Base-by-base conservation (phyloP, 345 rosid species). In the Alliaria petiolata region DNA sequence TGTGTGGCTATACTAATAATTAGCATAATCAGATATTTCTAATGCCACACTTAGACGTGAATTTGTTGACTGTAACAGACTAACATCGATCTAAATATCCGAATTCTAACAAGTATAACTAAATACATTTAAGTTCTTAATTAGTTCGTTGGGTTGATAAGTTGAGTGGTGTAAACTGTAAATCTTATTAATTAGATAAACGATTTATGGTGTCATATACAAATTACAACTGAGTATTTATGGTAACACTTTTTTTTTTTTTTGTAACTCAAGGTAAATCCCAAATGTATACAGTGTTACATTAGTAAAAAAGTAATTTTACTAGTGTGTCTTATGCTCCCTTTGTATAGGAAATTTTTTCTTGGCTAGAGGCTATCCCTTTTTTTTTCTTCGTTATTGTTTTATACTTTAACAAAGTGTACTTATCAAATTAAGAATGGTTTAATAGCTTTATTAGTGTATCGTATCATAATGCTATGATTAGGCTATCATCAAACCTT, bases 401-500 rank as follows among this genome's bases (percentile, higher is more conserved):
- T 65, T 30, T 49, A 40, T 58, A 31, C 45, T 74, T 58, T 57
- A 40, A 15, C 44, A 74, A 67, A 39, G 61, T 58, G 52, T 66
- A 59, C 46, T 63, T 57, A 66, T 40, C 58, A 59, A 74, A 66
- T 20, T 59, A 66, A 42, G 7, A 25, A 67, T 28, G 19, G 13
- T 38, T 75, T 62, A 67, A 36, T 25, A 13, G 15, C 60, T 67
- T 67, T 75, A 52, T 34, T 51, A 44, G 47, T 34, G 69, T 43
- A 34, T 42, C 78, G 42, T 75, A 75, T 67, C 69, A 58, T 58
- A 15, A 43, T 68, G 78, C 20, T 58, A 74, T 74, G 61, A 66
- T 74, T 74, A 74, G 10, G 72, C 67, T 50, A 66, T 66, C 39
- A 66, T 33, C 57, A 47, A 56, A 9, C 52, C 36, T 55, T 33